A percentile compares a stretch with the other conserved stretches of the same genome.
Evolutionary conservation across 106 monocot species (phyloP).

Genomic region (Cymbidium sinense): DNA sequence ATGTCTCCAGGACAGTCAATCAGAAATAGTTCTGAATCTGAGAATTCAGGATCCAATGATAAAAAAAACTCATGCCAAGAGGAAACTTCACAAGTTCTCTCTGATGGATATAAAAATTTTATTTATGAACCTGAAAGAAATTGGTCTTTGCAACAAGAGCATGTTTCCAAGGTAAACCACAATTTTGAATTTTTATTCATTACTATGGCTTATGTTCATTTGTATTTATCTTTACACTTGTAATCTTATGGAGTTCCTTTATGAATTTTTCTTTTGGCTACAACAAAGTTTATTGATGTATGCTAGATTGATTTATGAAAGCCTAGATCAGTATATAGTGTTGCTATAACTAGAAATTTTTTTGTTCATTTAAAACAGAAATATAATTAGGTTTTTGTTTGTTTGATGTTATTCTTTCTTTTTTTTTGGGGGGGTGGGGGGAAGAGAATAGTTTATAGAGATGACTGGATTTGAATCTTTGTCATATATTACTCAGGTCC

Average conservation of each 20-base stretch:
- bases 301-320: conserved; percentile 1
- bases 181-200: neutral
- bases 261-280: neutral
- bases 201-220: neutral
- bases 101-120: conserved; percentile 1
- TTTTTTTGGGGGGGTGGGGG: no score
- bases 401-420: no score
- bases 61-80: neutral
- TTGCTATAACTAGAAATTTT: neutral
- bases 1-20: neutral
- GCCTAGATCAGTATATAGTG: neutral
- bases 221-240: neutral
- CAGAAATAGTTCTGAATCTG: neutral
- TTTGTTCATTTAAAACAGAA: neutral
- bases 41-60: neutral
- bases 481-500: neutral
- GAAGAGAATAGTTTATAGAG: neutral
- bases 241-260: neutral
- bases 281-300: neutral
- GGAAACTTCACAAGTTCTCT: neutral
- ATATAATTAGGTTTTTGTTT: neutral
- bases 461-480: neutral
- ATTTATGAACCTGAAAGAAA: conserved; percentile 10
- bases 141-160: conserved; percentile 5
- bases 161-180: conserved; percentile 8